phyloP scores from a whole-genome alignment of 768 basidiomycete genomes.

The Trichaptum fuscoviolaceum region DNA sequence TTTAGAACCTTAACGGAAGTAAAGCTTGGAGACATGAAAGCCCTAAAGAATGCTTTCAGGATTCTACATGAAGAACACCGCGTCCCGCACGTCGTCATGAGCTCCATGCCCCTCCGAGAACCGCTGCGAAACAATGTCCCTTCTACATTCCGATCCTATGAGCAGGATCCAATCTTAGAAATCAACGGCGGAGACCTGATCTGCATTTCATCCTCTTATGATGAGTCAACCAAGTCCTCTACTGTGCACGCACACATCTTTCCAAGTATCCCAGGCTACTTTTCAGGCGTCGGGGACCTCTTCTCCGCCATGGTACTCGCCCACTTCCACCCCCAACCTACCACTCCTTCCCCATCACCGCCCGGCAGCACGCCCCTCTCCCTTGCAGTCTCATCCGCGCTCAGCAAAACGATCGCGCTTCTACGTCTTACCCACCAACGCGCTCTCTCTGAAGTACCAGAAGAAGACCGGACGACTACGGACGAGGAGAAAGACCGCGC shows the following conservation, averaged over 20 bases:
- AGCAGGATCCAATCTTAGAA: slow-evolving; percentile 11
- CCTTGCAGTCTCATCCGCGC: slow-evolving; percentile 57
- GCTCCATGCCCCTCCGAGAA: slow-evolving; percentile 68
- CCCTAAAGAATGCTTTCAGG: slow-evolving; percentile 62
- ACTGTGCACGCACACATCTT: slow-evolving; percentile 67
- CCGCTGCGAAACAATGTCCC: slow-evolving; percentile 61
- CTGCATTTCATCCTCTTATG: slow-evolving; percentile 69
- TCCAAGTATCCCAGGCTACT: slow-evolving; percentile 83
- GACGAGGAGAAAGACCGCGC: slow-evolving; percentile 73
- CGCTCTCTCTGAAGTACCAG: slow-evolving; percentile 46
- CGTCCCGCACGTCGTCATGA: slow-evolving; percentile 87
- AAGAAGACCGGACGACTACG: slow-evolving; percentile 52
- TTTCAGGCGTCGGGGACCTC: slow-evolving; percentile 94
- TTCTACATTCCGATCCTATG: slow-evolving; percentile 32
- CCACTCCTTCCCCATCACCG: slow-evolving; percentile 10
- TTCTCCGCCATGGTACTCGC: slow-evolving; percentile 90
- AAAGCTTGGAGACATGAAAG: slow-evolving; percentile 56
- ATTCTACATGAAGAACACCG: slow-evolving; percentile 71
- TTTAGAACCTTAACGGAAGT: slow-evolving; percentile 70
- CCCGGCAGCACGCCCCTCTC: slow-evolving; percentile 40
- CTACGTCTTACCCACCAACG: slow-evolving; percentile 55
- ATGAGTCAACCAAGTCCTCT: slow-evolving; percentile 23
- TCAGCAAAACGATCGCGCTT: slow-evolving; percentile 73
- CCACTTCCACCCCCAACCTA: slow-evolving; percentile 42
- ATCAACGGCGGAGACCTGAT: slow-evolving; percentile 50